Evolutionary conservation across 2,329 filamentous ascomycete species (phyloP).

Genomic region (Blastomyces gilchristii): DNA sequence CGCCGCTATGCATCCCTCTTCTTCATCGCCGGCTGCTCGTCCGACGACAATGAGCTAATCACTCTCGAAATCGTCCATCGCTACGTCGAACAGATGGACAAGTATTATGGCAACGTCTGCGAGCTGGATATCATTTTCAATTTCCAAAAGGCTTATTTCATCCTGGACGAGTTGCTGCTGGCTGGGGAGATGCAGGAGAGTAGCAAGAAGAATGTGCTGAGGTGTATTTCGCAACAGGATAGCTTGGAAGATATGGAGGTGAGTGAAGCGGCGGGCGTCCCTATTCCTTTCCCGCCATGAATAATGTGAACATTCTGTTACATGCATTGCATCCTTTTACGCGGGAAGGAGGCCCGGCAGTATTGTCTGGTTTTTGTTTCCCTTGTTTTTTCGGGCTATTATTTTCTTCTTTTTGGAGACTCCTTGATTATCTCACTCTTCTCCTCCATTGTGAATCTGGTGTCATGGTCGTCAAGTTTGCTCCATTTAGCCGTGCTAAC

Average conservation of each 20-base stretch:
- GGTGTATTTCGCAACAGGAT: constrained; percentile 95
- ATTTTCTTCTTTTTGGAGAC: background rate
- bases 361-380: background rate
- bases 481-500: constrained; percentile 8
- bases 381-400: background rate
- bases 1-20: constrained; percentile 97
- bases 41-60: constrained; percentile 97
- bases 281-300: background rate
- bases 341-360: too few species aligned
- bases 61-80: constrained; percentile 97
- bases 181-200: constrained; percentile 97
- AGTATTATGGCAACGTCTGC: constrained; percentile 99
- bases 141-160: constrained; percentile 99
- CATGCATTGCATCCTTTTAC: too few species aligned
- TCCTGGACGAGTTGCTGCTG: constrained; percentile 88
- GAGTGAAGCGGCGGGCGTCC: constrained; percentile 38
- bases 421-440: background rate
- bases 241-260: constrained; percentile 99
- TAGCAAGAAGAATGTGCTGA: constrained; percentile 96
- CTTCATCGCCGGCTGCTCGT: constrained; percentile 95
- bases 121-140: constrained; percentile 99
- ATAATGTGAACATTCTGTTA: background rate
- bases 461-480: background rate
- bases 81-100: constrained; percentile 99
- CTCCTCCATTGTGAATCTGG: background rate